Conservation (phyloP, 116 monocot genomes). For the Iris pallida region DNA sequence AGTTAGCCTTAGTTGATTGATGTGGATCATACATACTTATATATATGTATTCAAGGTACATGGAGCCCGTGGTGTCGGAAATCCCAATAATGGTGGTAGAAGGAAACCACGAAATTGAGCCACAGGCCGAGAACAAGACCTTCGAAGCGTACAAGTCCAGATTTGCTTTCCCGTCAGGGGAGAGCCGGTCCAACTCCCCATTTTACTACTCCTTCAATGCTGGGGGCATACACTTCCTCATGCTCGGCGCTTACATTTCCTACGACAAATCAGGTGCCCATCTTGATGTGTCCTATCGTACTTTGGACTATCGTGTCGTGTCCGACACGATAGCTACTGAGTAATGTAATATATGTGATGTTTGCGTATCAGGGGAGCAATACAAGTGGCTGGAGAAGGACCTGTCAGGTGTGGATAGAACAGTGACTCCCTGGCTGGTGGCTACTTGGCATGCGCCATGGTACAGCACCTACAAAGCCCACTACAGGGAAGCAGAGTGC, state of each 20-base stretch:
- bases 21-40: too few species aligned
- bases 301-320: too few species aligned
- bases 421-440: slow-evolving; percentile 80
- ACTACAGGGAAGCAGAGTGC: slow-evolving; percentile 86
- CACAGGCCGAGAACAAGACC: slow-evolving; percentile 46
- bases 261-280: slow-evolving; percentile 78
- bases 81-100: slow-evolving; percentile 85
- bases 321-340: too few species aligned
- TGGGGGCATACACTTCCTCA: slow-evolving; percentile 88
- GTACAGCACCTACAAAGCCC: slow-evolving; percentile 80
- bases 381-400: slow-evolving; percentile 80
- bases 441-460: slow-evolving; percentile 93
- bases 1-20: too few species aligned
- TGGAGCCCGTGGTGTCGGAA: slow-evolving; percentile 71
- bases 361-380: slow-evolving; percentile 49
- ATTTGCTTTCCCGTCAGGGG: slow-evolving; percentile 78
- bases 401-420: slow-evolving; percentile 62
- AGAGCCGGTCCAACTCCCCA: slow-evolving; percentile 64
- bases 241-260: slow-evolving; percentile 74
- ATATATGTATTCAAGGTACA: slow-evolving; percentile 45
- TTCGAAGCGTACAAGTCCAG: slow-evolving; percentile 78
- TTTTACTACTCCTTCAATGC: slow-evolving; percentile 91
- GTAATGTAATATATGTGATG: not conserved
- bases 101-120: slow-evolving; percentile 89
- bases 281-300: too few species aligned